Conservation (phyloP, 108 stramenopile genomes). For the Nitzschia sp. region DNA sequence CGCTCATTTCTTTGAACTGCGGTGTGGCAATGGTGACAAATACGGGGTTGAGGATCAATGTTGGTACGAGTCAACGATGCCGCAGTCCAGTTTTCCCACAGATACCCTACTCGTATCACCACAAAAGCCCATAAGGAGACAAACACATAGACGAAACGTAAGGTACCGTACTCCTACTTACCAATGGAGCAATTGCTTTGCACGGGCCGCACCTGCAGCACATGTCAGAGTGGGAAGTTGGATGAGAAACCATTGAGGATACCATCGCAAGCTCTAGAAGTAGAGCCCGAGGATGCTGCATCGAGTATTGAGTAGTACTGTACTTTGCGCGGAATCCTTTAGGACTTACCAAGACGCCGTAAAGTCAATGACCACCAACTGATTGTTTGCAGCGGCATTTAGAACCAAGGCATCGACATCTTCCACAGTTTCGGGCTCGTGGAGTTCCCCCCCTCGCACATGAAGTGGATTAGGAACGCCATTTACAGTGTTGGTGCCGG, state of each 20-base stretch:
- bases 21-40: not conserved
- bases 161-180: too few relatives aligned
- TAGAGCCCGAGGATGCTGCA: not conserved
- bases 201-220: conserved; percentile 77
- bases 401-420: conserved; percentile 69
- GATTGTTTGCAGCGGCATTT: conserved; percentile 58
- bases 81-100: not conserved
- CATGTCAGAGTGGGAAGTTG: too few relatives aligned
- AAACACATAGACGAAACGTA: too few relatives aligned
- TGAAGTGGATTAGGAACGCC: conserved; percentile 7
- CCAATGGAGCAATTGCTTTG: conserved; percentile 82
- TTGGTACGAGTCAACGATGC: too few relatives aligned
- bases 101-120: not conserved
- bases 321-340: too few relatives aligned
- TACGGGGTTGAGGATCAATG: not conserved
- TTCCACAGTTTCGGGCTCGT: conserved; percentile 54
- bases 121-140: too few relatives aligned
- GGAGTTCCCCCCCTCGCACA: conserved; percentile 73
- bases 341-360: conserved; percentile 62
- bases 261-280: not conserved
- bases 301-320: not conserved
- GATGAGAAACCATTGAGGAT: not conserved
- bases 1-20: conserved; percentile 65
- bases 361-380: conserved; percentile 85
- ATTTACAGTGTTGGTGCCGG: not conserved